Evolutionary conservation across 2,329 filamentous ascomycete species (phyloP), one percentile per base, ranked within the genome.

Genomic region (Blumeria hordei): DNA sequence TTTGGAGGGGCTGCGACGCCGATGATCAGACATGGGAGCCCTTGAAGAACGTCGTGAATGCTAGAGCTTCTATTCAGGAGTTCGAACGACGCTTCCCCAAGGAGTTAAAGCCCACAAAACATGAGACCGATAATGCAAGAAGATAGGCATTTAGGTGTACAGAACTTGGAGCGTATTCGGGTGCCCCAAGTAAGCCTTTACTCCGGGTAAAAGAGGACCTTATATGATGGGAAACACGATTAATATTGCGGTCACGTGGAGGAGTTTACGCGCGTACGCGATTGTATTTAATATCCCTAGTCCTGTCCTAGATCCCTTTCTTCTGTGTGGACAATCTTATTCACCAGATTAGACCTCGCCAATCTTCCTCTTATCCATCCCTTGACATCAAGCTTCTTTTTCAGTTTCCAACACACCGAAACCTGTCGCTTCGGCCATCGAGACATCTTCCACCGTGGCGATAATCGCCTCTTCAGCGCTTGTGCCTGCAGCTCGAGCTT

Each of bases 51-150:
- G 50, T 53, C 21, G 50, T 53, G 14, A 53, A 53, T 32, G 50
- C 50, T 12, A 53, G 32, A 41, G 50, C 50, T 53, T 53, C 50
- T n/a, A 53, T 53, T 14, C 21, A 12, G 16, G 50, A 53, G 21
- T 53, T 53, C 32, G 34, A 53, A 21, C 50, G 50, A 37, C 50
- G 50, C 50, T 53, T 53, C 36, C 50, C 47, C 47, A 51, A 51
- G 12, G 11, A 33, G n/a, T 51, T 51, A 8, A 33, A 36, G 34
- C 11, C 47, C 16, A 53, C 50, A 14, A 53, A 37, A 28, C 12
- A 3, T 21, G 50, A 53, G 28, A 53, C 37, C 34, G 50, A 53
- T 6, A 36, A 53, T 16, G 49, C 49, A 32, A 34, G 16, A 18
- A 33, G 18, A 52, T 5, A 32, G 28, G 49, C 49, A 33, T 28